Evolutionary conservation across 306 rosid genomes (phyloP).

Genomic region (Sicyos edulis): DNA sequence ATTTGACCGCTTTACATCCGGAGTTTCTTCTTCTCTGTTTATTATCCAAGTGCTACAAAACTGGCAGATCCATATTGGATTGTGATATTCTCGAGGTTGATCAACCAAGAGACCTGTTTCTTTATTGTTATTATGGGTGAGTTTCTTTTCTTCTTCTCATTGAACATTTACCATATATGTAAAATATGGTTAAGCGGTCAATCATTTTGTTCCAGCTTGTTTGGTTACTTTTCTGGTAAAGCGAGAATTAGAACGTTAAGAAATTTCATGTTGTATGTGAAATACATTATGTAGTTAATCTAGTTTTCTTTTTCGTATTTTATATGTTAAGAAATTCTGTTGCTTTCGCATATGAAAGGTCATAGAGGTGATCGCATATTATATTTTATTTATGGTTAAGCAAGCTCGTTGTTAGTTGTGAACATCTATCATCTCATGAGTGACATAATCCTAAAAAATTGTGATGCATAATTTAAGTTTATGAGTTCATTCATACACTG

Average conservation of each 20-base stretch:
- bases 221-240: neutral
- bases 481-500: neutral
- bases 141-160: no score
- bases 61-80: conserved; percentile 65
- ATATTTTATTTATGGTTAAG: no score
- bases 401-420: neutral
- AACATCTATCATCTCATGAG: neutral
- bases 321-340: neutral
- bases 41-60: conserved; percentile 74
- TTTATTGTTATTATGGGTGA: conserved; percentile 90
- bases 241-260: neutral
- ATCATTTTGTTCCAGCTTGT: neutral
- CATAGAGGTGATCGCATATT: no score
- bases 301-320: neutral
- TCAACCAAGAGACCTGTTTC: conserved; percentile 85
- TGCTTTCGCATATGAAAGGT: no score
- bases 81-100: conserved; percentile 71
- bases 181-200: neutral
- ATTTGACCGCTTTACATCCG: conserved; percentile 70
- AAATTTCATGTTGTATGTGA: neutral
- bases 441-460: neutral
- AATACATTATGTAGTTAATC: neutral
- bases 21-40: conserved; percentile 86
- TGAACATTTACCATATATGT: neutral
- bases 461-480: conserved; percentile 7